Conservation (phyloP, 1,284 basidiomycete genomes). For the Cryptococcus jaspeensis region DNA sequence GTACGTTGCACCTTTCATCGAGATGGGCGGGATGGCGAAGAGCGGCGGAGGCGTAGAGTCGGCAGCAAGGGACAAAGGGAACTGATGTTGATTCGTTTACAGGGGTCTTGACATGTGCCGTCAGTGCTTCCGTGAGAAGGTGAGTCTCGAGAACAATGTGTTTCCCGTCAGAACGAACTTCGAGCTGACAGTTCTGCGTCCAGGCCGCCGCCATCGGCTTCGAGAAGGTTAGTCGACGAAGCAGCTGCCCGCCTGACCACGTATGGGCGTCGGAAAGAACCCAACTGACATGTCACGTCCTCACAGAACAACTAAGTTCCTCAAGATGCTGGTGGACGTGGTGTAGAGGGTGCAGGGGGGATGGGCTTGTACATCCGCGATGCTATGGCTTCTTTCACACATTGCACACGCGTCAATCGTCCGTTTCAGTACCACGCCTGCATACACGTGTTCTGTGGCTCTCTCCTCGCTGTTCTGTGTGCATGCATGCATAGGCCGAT, state of each 20-base stretch:
- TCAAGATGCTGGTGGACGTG: background rate
- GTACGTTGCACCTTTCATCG: constrained; percentile 21
- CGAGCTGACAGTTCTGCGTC: background rate
- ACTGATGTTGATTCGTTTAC: constrained; percentile 1
- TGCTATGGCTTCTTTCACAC: constrained; percentile 18
- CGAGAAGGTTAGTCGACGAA: constrained; percentile 67
- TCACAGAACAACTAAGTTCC: constrained; percentile 35
- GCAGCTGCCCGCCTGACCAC: background rate
- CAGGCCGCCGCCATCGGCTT: constrained; percentile 81
- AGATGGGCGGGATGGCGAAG: background rate
- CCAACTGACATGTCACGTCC: constrained; percentile 1
- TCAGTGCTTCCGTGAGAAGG: constrained; percentile 97
- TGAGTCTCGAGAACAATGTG: no score
- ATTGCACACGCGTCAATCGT: background rate
- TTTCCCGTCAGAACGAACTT: no score
- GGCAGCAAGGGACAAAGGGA: background rate
- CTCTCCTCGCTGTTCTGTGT: background rate
- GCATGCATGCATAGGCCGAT: background rate
- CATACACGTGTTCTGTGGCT: background rate
- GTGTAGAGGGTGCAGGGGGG: constrained; percentile 3
- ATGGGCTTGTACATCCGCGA: constrained; percentile 18
- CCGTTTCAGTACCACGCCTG: background rate
- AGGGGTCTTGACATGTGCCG: constrained; percentile 89
- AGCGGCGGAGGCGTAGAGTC: background rate
- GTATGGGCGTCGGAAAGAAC: no score